phyloP scores from a whole-genome alignment of 2,329 filamentous ascomycete species.

The Penicillium sp. region DNA sequence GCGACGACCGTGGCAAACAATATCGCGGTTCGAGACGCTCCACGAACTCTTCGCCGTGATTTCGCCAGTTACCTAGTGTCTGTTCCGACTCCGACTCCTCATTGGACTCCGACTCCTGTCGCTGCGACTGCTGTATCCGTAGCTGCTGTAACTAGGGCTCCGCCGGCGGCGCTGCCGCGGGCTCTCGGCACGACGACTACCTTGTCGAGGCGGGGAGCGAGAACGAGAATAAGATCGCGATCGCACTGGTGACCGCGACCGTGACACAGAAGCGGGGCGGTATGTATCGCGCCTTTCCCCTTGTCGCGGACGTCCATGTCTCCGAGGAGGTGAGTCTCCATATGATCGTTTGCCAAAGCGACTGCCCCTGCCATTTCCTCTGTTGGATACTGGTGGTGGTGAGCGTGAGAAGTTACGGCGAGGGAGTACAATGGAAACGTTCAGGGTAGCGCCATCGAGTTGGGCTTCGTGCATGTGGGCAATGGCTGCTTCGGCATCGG shows the following conservation, averaged over 20 bases:
- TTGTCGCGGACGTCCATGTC: constrained; percentile 41
- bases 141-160: constrained; percentile 65
- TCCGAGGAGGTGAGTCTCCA: constrained; percentile 37
- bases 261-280: constrained; percentile 60
- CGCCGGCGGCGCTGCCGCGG: constrained; percentile 50
- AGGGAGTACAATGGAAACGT: constrained; percentile 85
- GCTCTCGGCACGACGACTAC: constrained; percentile 36
- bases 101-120: constrained; percentile 49
- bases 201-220: constrained; percentile 43
- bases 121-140: constrained; percentile 60
- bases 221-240: constrained; percentile 45
- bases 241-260: constrained; percentile 44
- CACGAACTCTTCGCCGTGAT: neutral
- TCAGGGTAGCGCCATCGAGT: constrained; percentile 77
- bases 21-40: neutral
- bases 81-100: constrained; percentile 49
- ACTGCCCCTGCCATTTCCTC: constrained; percentile 58
- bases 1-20: neutral
- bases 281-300: constrained; percentile 58
- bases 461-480: constrained; percentile 98
- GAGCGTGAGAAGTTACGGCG: constrained; percentile 78
- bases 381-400: constrained; percentile 70
- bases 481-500: constrained; percentile 83
- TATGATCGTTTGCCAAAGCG: constrained; percentile 33
- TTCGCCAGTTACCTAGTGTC: constrained; percentile 10